Evolutionary conservation across 1,139 yeast genomes (phyloP).

Genomic region (Magnusiomyces paraingens): DNA sequence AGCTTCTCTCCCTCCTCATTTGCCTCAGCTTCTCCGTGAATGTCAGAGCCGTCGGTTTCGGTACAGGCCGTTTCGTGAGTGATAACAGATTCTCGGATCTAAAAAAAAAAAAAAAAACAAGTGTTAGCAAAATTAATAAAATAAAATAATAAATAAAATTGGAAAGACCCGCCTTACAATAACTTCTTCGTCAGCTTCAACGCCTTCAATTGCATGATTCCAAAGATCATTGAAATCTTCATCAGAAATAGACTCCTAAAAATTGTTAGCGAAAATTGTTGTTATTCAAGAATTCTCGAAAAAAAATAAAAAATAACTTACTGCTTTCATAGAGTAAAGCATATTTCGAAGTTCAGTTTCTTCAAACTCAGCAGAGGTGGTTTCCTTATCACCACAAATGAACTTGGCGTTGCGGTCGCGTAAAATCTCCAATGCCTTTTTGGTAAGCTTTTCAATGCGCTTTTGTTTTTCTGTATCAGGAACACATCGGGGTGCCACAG

Average conservation of each 20-base stretch:
- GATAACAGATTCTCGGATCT: constrained; percentile 12
- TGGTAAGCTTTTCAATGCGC: constrained; percentile 58
- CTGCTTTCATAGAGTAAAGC: constrained; percentile 27
- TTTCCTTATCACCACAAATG: constrained; percentile 51
- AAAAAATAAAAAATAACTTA: constrained; percentile 27
- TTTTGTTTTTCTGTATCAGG: constrained; percentile 72
- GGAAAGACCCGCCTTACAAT: constrained; percentile 69
- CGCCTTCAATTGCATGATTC: constrained; percentile 56
- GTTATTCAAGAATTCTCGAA: neutral
- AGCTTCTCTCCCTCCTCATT: constrained; percentile 33
- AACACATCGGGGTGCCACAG: constrained; percentile 60
- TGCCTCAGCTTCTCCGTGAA: constrained; percentile 17
- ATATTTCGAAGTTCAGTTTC: constrained; percentile 27
- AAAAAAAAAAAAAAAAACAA: constrained; percentile 14
- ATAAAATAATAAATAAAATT: neutral
- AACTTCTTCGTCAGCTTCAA: constrained; percentile 68
- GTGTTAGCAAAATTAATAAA: neutral
- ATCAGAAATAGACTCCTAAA: constrained; percentile 42
- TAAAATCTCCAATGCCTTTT: constrained; percentile 59
- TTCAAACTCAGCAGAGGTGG: constrained; percentile 32
- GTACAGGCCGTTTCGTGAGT: constrained; percentile 7
- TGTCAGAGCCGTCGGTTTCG: constrained; percentile 20
- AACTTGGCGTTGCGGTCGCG: constrained; percentile 62
- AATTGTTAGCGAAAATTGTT: neutral
- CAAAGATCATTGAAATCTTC: constrained; percentile 80